Base-by-base conservation (phyloP, 106 monocot genomes). In the Alisma plantagoaquatica region DNA sequence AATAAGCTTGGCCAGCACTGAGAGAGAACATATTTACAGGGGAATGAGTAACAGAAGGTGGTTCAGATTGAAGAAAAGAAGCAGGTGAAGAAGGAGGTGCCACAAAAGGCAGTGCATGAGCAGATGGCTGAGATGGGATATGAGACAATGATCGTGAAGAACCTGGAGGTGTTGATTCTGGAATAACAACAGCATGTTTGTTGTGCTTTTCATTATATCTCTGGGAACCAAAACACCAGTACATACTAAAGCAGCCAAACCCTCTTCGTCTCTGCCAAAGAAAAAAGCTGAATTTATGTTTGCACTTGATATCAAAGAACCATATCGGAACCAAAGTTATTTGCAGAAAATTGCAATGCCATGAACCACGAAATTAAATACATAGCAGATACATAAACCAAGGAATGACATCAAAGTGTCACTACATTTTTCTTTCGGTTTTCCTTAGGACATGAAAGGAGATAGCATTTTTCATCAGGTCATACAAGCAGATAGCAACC, bases 21-120 rank as follows among this genome's bases (percentile, higher is more conserved):
- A 67, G 68, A 28, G 81, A 66, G 17, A 75, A 43, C 29, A 70
- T 32, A 2, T 68, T 74, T 19, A 67, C 69, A 18, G 93, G 93
- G 27, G 93, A 87, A 41, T 72, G 77, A 33, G 60, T 43, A 18
- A 74, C 67, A 1, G 93, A 87, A 29, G 83, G 54, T 5, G 80
- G 69, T 59, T 72, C 88, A 18, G 96, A 89, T 59, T 78, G 88
- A 25, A 82, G 59, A 59, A 85, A 84, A 41, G 89, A 89, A 41
- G 78, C 84, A 20, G 89, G 96, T 32, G 89, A 98, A 14, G 96
- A 81, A 45, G 96, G 96, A 45, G 96, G 96, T 24, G 70, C 96
- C 23, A 76, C 61, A 52, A 84, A 94, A 2, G 92, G 86, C 15
- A 72, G 45, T 3, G 64, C 51, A 9, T 53, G 27, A 2, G 77